Evolutionary conservation across 2,329 filamentous ascomycete genomes (phyloP).

Genomic region (Paraconiothyrium sp.): DNA sequence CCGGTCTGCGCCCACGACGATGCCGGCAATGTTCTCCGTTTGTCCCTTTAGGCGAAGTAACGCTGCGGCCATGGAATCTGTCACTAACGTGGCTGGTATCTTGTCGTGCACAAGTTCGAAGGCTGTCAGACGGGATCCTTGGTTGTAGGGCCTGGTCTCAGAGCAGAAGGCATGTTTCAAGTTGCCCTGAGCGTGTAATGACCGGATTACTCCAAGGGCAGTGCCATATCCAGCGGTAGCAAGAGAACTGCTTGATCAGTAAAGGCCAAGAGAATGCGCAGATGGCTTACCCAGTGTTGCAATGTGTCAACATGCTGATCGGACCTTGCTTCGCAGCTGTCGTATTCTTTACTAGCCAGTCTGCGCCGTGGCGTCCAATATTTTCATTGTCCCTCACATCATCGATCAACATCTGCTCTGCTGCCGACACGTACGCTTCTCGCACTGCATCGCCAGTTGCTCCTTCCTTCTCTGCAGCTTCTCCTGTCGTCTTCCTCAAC

Average conservation of each 20-base stretch:
- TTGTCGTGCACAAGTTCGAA: slow-evolving; percentile 95
- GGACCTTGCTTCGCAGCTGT: slow-evolving; percentile 61
- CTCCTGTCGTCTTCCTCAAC: slow-evolving; percentile 72
- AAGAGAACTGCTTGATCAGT: slow-evolving; percentile 70
- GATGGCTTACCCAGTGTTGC: slow-evolving; percentile 82
- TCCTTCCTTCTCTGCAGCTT: slow-evolving; percentile 55
- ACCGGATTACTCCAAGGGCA: slow-evolving; percentile 91
- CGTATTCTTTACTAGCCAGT: slow-evolving; percentile 77
- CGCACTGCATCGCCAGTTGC: slow-evolving; percentile 66
- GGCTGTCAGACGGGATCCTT: slow-evolving; percentile 91
- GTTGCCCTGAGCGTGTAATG: slow-evolving; percentile 71
- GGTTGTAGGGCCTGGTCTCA: slow-evolving; percentile 97
- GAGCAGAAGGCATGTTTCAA: slow-evolving; percentile 92
- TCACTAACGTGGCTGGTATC: slow-evolving; percentile 90
- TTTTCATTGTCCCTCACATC: slow-evolving; percentile 87
- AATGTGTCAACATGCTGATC: slow-evolving; percentile 92
- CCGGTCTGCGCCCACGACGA: slow-evolving; percentile 93
- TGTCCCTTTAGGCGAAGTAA: slow-evolving; percentile 73
- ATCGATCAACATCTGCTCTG: slow-evolving; percentile 85
- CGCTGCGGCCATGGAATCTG: slow-evolving; percentile 95
- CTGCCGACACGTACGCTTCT: slow-evolving; percentile 76
- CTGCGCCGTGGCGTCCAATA: slow-evolving; percentile 84
- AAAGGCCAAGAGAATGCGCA: slow-evolving; percentile 6
- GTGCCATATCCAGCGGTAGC: slow-evolving; percentile 98
- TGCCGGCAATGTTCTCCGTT: slow-evolving; percentile 76